Conservation (phyloP, 2,329 filamentous ascomycete species). For the Fusarium hostae region DNA sequence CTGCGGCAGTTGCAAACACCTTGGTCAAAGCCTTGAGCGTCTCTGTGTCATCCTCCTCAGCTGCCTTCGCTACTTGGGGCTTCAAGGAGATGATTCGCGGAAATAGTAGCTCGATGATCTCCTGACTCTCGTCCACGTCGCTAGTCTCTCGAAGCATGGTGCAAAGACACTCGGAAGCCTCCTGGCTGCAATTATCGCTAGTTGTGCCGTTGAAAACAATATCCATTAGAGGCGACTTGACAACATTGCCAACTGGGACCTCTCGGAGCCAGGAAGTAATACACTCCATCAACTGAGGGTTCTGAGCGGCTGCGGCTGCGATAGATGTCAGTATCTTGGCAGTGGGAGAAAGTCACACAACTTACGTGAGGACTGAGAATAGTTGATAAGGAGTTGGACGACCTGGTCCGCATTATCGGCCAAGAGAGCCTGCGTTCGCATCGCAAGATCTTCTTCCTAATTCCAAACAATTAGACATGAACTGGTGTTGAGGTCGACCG, state of each 20-base stretch:
- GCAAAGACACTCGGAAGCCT: conserved; percentile 92
- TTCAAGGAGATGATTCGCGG: conserved; percentile 81
- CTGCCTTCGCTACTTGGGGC: conserved; percentile 79
- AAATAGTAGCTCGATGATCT: conserved; percentile 83
- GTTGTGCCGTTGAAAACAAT: conserved; percentile 82
- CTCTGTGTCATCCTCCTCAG: conserved; percentile 84
- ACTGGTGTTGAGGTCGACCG: conserved; percentile 51
- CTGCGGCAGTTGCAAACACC: conserved; percentile 91
- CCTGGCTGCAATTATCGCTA: conserved; percentile 81
- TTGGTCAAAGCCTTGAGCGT: conserved; percentile 88
- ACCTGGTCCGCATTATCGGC: conserved; percentile 92
- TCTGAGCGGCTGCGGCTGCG: conserved; percentile 78
- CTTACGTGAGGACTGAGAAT: conserved; percentile 90
- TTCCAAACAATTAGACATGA: conserved; percentile 56
- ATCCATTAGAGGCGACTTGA: conserved; percentile 85
- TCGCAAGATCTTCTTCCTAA: conserved; percentile 94
- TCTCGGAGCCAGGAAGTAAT: conserved; percentile 97
- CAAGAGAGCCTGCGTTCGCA: conserved; percentile 88
- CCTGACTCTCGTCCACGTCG: conserved; percentile 90
- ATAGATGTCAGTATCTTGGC: conserved; percentile 30
- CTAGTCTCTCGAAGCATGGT: conserved; percentile 90
- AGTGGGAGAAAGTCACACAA: conserved; percentile 20
- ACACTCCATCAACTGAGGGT: conserved; percentile 92
- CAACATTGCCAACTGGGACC: conserved; percentile 83
- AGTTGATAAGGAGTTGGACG: conserved; percentile 86